Conservation (phyloP, 768 basidiomycete genomes). For the Tylopilus intermedius region DNA sequence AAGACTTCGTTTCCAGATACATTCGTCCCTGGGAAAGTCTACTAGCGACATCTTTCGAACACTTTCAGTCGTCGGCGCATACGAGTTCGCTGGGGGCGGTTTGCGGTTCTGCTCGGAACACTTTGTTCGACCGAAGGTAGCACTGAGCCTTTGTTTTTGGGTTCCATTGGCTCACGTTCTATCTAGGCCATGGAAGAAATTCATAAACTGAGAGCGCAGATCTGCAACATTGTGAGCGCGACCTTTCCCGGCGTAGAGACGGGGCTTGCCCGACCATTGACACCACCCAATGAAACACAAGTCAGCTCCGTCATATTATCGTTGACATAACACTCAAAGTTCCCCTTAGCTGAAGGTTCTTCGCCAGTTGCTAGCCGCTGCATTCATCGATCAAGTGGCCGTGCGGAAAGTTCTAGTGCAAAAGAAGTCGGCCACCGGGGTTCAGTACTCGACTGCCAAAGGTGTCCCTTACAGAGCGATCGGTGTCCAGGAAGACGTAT, state of each 20-base stretch:
- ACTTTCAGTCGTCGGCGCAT: slow-evolving; percentile 93
- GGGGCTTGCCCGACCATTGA: slow-evolving; percentile 58
- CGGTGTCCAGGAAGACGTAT: slow-evolving; percentile 81
- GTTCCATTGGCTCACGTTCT: slow-evolving; percentile 1
- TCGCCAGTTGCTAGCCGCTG: slow-evolving; percentile 80
- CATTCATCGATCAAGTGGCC: slow-evolving; percentile 94
- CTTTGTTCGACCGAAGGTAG: slow-evolving; percentile 85
- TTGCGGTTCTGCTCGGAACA: slow-evolving; percentile 80
- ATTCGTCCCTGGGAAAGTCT: slow-evolving; percentile 73
- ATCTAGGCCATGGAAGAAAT: slow-evolving; percentile 96
- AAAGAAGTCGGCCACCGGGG: slow-evolving; percentile 51
- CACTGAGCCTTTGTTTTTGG: slow-evolving; percentile 6
- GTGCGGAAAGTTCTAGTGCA: slow-evolving; percentile 80
- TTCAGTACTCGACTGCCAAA: slow-evolving; percentile 68
- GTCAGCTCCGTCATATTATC: slow-evolving; percentile 33
- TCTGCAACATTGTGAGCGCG: slow-evolving; percentile 76
- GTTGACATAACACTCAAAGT: slow-evolving; percentile 1
- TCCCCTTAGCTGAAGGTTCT: slow-evolving; percentile 79
- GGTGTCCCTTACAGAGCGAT: slow-evolving; percentile 81
- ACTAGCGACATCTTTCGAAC: slow-evolving; percentile 83
- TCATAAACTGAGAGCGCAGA: slow-evolving; percentile 88
- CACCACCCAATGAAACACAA: slow-evolving; percentile 76
- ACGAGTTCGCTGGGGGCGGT: slow-evolving; percentile 84
- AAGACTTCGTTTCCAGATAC: slow-evolving; percentile 43
- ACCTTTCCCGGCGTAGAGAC: slow-evolving; percentile 65